These are phyloP conservation scores for Aspergillus ellipticus DNA, from an alignment of 495 filamentous ascomycete species.

Conservation along the genomic window DNA sequence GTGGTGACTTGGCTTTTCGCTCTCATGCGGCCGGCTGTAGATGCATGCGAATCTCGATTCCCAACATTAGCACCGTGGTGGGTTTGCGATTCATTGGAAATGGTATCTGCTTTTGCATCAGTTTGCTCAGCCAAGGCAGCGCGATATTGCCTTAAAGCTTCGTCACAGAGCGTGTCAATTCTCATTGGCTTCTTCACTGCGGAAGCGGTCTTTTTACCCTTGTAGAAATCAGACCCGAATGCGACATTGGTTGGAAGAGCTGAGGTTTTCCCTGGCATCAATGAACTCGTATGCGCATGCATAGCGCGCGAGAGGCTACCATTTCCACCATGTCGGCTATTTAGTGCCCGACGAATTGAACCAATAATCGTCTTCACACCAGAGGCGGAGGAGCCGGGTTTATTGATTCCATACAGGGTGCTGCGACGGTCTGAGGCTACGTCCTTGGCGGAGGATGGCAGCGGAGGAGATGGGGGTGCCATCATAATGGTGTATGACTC, in stretches of 20 bases:
- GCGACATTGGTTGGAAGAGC: slow-evolving; percentile 45
- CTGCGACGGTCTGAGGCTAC: slow-evolving; percentile 29
- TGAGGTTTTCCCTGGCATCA: slow-evolving; percentile 38
- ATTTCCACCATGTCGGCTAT: slow-evolving; percentile 55
- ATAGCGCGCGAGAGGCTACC: slow-evolving; percentile 40
- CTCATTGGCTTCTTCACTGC: slow-evolving; percentile 36
- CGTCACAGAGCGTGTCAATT: slow-evolving; percentile 78
- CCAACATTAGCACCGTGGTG: background rate
- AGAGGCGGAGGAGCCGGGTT: slow-evolving; percentile 44
- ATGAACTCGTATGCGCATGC: slow-evolving; percentile 30
- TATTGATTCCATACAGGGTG: slow-evolving; percentile 28
- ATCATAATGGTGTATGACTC: slow-evolving; percentile 72
- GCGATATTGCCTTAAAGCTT: slow-evolving; percentile 63
- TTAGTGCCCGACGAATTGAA: slow-evolving; percentile 81
- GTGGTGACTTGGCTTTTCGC: slow-evolving; percentile 61
- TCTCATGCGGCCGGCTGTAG: slow-evolving; percentile 20
- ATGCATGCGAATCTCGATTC: slow-evolving; percentile 5
- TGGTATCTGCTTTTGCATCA: background rate
- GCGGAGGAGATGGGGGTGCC: slow-evolving; percentile 57
- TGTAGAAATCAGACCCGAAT: slow-evolving; percentile 43
- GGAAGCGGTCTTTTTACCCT: slow-evolving; percentile 37
- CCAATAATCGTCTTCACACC: slow-evolving; percentile 84
- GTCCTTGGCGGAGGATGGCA: slow-evolving; percentile 24
- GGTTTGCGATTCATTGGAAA: background rate
- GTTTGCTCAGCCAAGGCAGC: slow-evolving; percentile 18